These are phyloP conservation scores for Taiozyma onychis DNA, from an alignment of 1,139 yeast species.

Conservation along the genomic window DNA sequence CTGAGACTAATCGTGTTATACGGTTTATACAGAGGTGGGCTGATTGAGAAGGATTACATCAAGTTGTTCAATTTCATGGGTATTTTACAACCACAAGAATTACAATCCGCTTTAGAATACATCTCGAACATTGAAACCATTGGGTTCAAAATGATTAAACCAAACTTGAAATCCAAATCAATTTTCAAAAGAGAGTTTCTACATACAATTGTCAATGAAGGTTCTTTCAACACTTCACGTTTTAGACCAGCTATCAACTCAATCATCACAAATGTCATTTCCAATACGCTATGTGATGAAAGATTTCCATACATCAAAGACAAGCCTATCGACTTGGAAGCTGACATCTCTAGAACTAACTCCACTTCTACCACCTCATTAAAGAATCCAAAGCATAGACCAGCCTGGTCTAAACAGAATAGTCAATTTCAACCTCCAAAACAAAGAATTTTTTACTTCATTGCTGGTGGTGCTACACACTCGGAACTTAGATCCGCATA, in stretches of 20 bases:
- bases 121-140: constrained; percentile 60
- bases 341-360: constrained; percentile 26
- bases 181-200: constrained; percentile 40
- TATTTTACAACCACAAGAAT: constrained; percentile 48
- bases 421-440: constrained; percentile 40
- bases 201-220: constrained; percentile 54
- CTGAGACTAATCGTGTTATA: constrained; percentile 74
- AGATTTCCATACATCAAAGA: constrained; percentile 75
- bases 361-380: constrained; percentile 40
- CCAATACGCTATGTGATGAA: constrained; percentile 40
- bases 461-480: constrained; percentile 87
- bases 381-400: constrained; percentile 71
- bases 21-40: constrained; percentile 80
- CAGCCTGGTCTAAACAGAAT: constrained; percentile 71
- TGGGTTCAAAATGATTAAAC: constrained; percentile 64
- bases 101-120: constrained; percentile 43
- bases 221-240: constrained; percentile 70
- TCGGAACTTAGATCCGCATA: constrained; percentile 76
- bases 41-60: constrained; percentile 64
- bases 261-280: constrained; percentile 40
- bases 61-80: constrained; percentile 71
- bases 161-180: constrained; percentile 31
- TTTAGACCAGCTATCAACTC: constrained; percentile 67
- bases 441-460: constrained; percentile 72
- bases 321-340: constrained; percentile 50